Percentiles rank a stretch among this genome's conserved stretches.
Conservation (phyloP, 2,329 filamentous ascomycete species). For the Drechmeria coniospora region DNA sequence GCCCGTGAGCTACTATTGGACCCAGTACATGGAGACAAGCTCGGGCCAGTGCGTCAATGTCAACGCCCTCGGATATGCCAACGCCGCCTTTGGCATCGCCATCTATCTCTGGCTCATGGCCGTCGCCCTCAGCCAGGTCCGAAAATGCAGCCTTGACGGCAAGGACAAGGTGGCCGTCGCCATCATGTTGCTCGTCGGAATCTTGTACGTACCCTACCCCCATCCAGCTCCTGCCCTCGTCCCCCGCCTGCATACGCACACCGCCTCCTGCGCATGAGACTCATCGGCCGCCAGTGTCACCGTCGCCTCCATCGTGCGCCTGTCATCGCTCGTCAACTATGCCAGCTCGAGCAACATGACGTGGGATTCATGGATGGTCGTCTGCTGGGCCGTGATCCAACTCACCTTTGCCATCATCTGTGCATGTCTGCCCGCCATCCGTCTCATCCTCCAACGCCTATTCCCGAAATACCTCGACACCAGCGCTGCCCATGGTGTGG, state of each 20-base stretch:
- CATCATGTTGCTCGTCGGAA: constrained; percentile 3
- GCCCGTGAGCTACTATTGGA: constrained; percentile 14
- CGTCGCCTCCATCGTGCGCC: background rate
- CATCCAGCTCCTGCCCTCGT: background rate
- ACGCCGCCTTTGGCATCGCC: constrained; percentile 1
- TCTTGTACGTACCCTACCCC: constrained; percentile 2
- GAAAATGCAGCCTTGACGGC: constrained; percentile 1
- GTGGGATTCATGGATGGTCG: background rate
- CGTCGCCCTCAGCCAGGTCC: constrained; percentile 2
- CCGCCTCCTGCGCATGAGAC: background rate
- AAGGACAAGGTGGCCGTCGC: constrained; percentile 3
- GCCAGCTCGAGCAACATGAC: background rate
- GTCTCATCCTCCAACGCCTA: background rate
- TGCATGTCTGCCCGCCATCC: background rate
- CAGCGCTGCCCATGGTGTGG: no score
- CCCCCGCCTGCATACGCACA: background rate
- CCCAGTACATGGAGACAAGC: background rate
- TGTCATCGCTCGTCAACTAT: background rate
- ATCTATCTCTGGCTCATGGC: constrained; percentile 2
- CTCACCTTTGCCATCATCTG: background rate
- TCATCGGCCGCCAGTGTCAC: background rate
- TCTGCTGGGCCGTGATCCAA: background rate
- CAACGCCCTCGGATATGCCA: background rate
- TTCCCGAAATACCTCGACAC: no score
- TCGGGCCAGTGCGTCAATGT: constrained; percentile 1